These are phyloP conservation scores for Didymella glomerata DNA, from an alignment of 2,329 filamentous ascomycete genomes.

Conservation along the genomic window DNA sequence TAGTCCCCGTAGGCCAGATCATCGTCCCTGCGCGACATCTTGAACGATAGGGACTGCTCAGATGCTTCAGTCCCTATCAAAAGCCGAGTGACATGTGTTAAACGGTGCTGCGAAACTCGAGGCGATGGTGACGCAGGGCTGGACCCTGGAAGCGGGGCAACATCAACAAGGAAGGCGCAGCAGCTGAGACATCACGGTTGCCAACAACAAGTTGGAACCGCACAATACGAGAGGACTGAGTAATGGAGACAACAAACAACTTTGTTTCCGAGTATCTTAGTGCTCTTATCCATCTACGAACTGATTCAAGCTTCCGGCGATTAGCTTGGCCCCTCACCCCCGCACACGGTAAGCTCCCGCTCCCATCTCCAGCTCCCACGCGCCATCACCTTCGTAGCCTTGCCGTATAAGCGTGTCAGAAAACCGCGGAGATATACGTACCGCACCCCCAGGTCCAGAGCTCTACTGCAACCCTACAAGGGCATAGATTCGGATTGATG, in stretches of 20 bases:
- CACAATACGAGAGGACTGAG: conserved; percentile 5
- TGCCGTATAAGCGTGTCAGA: background rate
- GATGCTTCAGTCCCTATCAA: background rate
- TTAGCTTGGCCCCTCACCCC: conserved; percentile 7
- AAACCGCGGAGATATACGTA: conserved; percentile 5
- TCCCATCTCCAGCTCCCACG: conserved; percentile 5
- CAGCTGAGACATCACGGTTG: conserved; percentile 18
- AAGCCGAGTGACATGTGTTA: background rate
- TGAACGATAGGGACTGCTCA: background rate
- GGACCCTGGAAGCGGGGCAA: conserved; percentile 18
- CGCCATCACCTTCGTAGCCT: conserved; percentile 1
- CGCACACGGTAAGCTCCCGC: conserved; percentile 14
- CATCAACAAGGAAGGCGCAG: conserved; percentile 17
- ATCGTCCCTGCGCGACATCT: conserved; percentile 56
- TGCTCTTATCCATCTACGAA: background rate
- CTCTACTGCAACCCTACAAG: conserved; percentile 2
- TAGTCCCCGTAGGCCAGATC: conserved; percentile 65
- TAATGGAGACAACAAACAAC: background rate
- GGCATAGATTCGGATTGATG: conserved; percentile 17
- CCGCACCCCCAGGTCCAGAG: conserved; percentile 4
- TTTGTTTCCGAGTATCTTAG: background rate
- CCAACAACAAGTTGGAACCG: conserved; percentile 4
- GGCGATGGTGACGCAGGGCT: conserved; percentile 19
- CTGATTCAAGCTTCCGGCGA: background rate
- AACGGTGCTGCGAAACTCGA: conserved; percentile 1